These are phyloP conservation scores for Aureococcus anophagefferens DNA, from an alignment of 108 stramenopile genomes.

Conservation along the genomic window DNA sequence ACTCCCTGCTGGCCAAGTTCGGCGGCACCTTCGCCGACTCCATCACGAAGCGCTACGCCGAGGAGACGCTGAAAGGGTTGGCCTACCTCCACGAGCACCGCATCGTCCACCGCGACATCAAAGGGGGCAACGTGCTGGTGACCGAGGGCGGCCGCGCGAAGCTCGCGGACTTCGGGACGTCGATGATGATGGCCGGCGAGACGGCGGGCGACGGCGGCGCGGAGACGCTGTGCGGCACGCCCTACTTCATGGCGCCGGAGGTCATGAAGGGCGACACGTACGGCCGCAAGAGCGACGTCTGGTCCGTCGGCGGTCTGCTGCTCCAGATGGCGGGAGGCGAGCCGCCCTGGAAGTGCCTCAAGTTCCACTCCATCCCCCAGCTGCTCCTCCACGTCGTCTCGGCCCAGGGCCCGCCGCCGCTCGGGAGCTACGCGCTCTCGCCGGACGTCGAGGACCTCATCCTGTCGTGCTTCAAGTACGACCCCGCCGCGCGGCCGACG, in stretches of 20 bases:
- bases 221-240: slow-evolving; percentile 61
- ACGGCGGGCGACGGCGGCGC: slow-evolving; percentile 82
- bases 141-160: slow-evolving; percentile 43
- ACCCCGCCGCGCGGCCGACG: slow-evolving; percentile 55
- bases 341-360: slow-evolving; percentile 81
- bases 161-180: slow-evolving; percentile 42
- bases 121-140: slow-evolving; percentile 50
- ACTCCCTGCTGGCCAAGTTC: slow-evolving; percentile 66
- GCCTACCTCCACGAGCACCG: slow-evolving; percentile 4
- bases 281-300: slow-evolving; percentile 74
- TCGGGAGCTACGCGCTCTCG: slow-evolving; percentile 30
- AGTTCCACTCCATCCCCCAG: slow-evolving; percentile 75
- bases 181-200: slow-evolving; percentile 52
- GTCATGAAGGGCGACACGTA: slow-evolving; percentile 73
- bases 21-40: slow-evolving; percentile 10
- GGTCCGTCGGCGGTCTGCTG: slow-evolving; percentile 76
- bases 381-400: slow-evolving; percentile 66
- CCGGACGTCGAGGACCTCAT: slow-evolving; percentile 17
- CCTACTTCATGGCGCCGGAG: slow-evolving; percentile 88
- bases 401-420: slow-evolving; percentile 37
- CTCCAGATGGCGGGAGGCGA: slow-evolving; percentile 73
- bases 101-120: slow-evolving; percentile 33
- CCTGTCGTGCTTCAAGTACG: slow-evolving; percentile 48
- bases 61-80: neutral
- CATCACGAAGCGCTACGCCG: neutral